Conservation (phyloP, 192 early-diverging fungal species). For the Backusella liffmaniae region DNA sequence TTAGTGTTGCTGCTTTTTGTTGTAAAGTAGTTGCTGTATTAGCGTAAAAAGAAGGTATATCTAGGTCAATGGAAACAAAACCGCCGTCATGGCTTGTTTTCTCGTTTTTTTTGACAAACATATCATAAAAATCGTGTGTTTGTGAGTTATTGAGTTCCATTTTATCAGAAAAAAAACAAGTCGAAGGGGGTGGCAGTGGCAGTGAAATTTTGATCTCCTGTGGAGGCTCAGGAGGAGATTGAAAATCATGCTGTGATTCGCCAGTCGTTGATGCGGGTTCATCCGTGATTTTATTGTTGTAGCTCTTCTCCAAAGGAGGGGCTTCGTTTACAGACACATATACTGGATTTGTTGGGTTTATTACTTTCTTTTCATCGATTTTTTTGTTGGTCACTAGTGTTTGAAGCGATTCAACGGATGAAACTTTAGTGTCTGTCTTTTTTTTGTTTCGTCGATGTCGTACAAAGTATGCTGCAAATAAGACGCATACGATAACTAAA, state of each 20-base stretch:
- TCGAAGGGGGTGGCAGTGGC: conserved; percentile 24
- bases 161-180: conserved; percentile 33
- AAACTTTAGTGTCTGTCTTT: not conserved
- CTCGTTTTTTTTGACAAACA: conserved; percentile 6
- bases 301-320: not conserved
- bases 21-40: conserved; percentile 4
- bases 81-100: not conserved
- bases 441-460: not conserved
- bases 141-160: conserved; percentile 20
- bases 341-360: not conserved
- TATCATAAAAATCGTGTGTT: conserved; percentile 14
- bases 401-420: not conserved
- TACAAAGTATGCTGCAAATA: not conserved
- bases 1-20: conserved; percentile 24
- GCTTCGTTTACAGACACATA: not conserved
- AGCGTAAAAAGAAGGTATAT: conserved; percentile 9
- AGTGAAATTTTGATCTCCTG: conserved; percentile 21
- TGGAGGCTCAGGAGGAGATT: conserved; percentile 9
- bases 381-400: conserved; percentile 4
- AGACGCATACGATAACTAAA: not conserved
- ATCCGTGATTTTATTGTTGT: conserved; percentile 8
- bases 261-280: not conserved
- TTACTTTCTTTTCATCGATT: not conserved
- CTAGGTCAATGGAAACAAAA: conserved; percentile 12
- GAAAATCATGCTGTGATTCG: conserved; percentile 2